Base-by-base conservation (phyloP, 1,284 basidiomycete genomes). In the Papiliotrema fonsecae region DNA sequence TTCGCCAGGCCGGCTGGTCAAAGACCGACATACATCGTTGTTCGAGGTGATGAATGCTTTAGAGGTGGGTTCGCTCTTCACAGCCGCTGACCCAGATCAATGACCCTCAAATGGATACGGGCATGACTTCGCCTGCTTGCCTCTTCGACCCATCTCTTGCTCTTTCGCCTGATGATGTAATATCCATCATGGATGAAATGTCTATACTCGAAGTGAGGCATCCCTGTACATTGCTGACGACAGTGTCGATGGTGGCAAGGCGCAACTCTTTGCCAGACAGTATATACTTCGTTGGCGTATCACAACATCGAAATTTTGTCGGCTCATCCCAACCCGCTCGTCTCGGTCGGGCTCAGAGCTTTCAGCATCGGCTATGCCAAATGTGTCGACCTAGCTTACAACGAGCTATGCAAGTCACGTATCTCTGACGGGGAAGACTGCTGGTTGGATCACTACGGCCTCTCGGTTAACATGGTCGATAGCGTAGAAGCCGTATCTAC, bases 1-100 rank as follows among this genome's bases (percentile, higher is more conserved):
- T 78, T 76, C 78, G 30, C 74, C 78, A 1, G 83, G 82, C 11
- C 77, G 78, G 43, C 76, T 89, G 53, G 56, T 90, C n/a, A 78
- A 88, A 37, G 81, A 82, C 52, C 78, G 82, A 1, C 80, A 80
- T 28, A 85, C 89, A 57, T 80, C 81, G 14, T 75, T 92, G 42
- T 78, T 85, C 54, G 90, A 94, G 53, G 84, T 88, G 13, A 93
- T 94, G 90, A 87, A 86, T 55, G 87, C 88, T 16, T 82, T 93
- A 49, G 85, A 89, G 78, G 86, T 87, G 28, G 36, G 55, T 38
- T 10, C 6, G 13, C 10, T 21, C n/a, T 19, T 39, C 19, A 32
- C 13, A 18, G 14, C 24, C 6, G 19, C 2, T 24, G 6, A 35
- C 19, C 24, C 56, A 70, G 64, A 90, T 94, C 51, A 88, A 89